A percentile compares a stretch with the other conserved stretches of the same genome.
Conservation (phyloP, 768 basidiomycete genomes). For the Cubamyces sp. region DNA sequence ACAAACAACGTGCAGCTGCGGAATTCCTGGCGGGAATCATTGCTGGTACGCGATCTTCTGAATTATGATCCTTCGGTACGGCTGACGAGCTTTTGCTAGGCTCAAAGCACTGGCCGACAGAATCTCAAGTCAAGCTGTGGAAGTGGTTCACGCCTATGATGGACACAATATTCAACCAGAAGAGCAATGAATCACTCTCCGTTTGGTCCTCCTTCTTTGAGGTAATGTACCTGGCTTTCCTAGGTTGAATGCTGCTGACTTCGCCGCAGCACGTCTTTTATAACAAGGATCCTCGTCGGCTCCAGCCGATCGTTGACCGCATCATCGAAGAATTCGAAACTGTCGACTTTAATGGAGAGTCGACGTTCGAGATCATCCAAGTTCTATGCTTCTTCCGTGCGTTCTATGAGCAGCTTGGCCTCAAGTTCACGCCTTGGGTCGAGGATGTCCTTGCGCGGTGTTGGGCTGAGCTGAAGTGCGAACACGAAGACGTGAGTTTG, state of each 20-base stretch:
- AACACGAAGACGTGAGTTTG: slow-evolving; percentile 71
- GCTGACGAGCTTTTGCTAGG: slow-evolving; percentile 43
- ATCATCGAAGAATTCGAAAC: slow-evolving; percentile 63
- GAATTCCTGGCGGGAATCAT: slow-evolving; percentile 81
- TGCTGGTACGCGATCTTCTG: slow-evolving; percentile 46
- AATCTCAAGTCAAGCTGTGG: slow-evolving; percentile 74
- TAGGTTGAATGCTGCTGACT: neutral
- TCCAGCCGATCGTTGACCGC: slow-evolving; percentile 79
- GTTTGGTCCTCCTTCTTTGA: slow-evolving; percentile 83
- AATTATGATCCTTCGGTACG: neutral
- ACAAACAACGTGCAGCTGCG: slow-evolving; percentile 87
- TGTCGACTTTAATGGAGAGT: slow-evolving; percentile 80
- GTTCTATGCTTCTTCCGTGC: slow-evolving; percentile 68
- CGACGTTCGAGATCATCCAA: slow-evolving; percentile 81
- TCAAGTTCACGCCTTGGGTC: slow-evolving; percentile 83
- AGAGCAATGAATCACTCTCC: slow-evolving; percentile 78
- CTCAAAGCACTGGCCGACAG: slow-evolving; percentile 84
- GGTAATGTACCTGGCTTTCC: slow-evolving; percentile 39
- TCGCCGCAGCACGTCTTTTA: slow-evolving; percentile 68
- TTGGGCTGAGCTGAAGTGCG: slow-evolving; percentile 70
- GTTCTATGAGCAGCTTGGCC: slow-evolving; percentile 73
- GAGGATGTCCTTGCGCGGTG: slow-evolving; percentile 66
- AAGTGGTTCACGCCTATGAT: slow-evolving; percentile 77
- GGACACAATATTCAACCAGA: slow-evolving; percentile 64
- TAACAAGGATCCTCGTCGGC: slow-evolving; percentile 80